Percentiles rank a stretch among this genome's conserved stretches.
Conservation (phyloP, 768 basidiomycete genomes). For the Wakefieldia striispora region DNA sequence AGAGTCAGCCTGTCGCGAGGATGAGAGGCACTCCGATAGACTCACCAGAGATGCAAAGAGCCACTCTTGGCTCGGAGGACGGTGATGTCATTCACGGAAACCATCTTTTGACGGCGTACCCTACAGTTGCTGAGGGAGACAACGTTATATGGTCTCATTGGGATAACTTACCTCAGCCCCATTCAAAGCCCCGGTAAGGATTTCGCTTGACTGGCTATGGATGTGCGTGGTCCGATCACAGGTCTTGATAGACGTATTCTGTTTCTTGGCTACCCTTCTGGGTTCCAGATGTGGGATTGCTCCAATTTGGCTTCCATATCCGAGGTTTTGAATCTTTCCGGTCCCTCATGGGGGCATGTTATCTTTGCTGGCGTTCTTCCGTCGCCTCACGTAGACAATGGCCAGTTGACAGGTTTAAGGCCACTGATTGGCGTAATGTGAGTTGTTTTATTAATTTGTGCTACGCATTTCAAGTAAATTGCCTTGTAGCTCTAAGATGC, state of each 20-base stretch:
- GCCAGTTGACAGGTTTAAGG: slow-evolving; percentile 31
- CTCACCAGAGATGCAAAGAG: slow-evolving; percentile 15
- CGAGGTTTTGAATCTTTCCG: slow-evolving; percentile 53
- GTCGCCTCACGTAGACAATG: slow-evolving; percentile 25
- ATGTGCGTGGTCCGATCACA: slow-evolving; percentile 6
- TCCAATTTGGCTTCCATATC: slow-evolving; percentile 46
- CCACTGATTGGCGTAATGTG: slow-evolving; percentile 37
- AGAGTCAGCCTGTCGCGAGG: slow-evolving; percentile 9
- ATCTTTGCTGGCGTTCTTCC: slow-evolving; percentile 43
- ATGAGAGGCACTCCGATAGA: slow-evolving; percentile 3
- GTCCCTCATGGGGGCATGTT: slow-evolving; percentile 33
- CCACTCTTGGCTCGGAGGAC: slow-evolving; percentile 22
- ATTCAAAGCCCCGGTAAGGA: slow-evolving; percentile 20
- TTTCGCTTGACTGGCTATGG: neutral
- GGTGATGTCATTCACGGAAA: slow-evolving; percentile 16
- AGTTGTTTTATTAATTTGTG: slow-evolving; percentile 12
- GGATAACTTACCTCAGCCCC: slow-evolving; percentile 25
- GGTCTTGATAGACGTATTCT: slow-evolving; percentile 40
- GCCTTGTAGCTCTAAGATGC: slow-evolving; percentile 21
- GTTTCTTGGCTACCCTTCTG: slow-evolving; percentile 50
- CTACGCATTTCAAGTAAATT: slow-evolving; percentile 4
- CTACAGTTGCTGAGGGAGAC: slow-evolving; percentile 31
- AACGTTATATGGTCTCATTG: slow-evolving; percentile 33
- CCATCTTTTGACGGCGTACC: slow-evolving; percentile 24
- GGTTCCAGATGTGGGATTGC: slow-evolving; percentile 65